Base-by-base conservation (phyloP, 2,329 filamentous ascomycete genomes). In the Scolecobasidium constrictum region DNA sequence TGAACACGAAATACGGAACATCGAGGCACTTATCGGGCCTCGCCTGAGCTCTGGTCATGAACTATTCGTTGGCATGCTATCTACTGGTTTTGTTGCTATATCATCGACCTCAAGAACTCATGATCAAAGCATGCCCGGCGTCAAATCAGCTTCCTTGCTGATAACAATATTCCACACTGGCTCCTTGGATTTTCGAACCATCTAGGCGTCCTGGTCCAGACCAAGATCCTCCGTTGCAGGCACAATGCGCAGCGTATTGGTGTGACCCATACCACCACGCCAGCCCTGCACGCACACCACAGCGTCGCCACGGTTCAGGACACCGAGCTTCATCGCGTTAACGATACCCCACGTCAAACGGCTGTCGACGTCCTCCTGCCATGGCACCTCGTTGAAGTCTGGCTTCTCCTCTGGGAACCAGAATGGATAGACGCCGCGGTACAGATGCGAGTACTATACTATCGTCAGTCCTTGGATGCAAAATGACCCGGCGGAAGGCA, bases 361-460 rank as follows among this genome's bases (percentile, higher is more conserved):
- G 63, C 81, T 79, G 69, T 98, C 92, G 55, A 98, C 92, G 67
- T 98, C 90, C 73, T 96, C 87, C 72, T 98, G 92, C 92, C 92
- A 98, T 69, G 93, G 88, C 58, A 83, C 78, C 66, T 83, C 77
- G 63, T 75, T 77, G 68, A 96, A 98, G 71, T 98, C 86, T 55
- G 92, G 92, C 80, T 96, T 96, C 56, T 71, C 68, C 72, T 94
- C 84, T 42, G 82, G 77, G 75, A 95, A 96, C 58, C 83, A 74
- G 83, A 98, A 98, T 46, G 92, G 92, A 63, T 95, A 98, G 49
- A 98, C 90, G 56, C 92, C 92, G 61, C 92, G 90, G 72, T 95
- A 96, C 63, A 98, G 69, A 66, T 98, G 92, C 52, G 80, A 83
- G 67, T 92, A 96, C 67, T 73, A 49, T 12, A 31, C 39, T 26